phyloP scores from a whole-genome alignment of 306 rosid species.

The Dalbergia cultrata region DNA sequence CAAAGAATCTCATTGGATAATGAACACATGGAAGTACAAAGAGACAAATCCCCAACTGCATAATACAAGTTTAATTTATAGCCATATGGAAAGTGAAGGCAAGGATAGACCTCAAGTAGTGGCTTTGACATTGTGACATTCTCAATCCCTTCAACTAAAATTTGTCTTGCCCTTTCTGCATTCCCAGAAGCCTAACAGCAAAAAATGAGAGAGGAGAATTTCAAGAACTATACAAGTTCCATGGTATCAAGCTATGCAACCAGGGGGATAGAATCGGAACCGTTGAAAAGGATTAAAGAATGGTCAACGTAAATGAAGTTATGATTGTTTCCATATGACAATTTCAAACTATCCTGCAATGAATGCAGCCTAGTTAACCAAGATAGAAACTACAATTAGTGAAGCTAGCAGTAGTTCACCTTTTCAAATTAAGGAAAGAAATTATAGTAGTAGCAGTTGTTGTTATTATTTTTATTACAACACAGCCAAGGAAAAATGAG shows the following conservation, averaged over 20 bases:
- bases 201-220: slow-evolving; percentile 32
- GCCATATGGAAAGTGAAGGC: slow-evolving; percentile 6
- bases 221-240: slow-evolving; percentile 28
- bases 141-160: slow-evolving; percentile 81
- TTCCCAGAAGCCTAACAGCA: slow-evolving; percentile 75
- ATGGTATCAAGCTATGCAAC: slow-evolving; percentile 1
- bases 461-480: neutral
- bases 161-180: slow-evolving; percentile 82
- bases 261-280: neutral
- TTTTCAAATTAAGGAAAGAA: slow-evolving; percentile 1
- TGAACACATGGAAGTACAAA: neutral
- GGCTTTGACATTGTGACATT: slow-evolving; percentile 77
- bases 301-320: neutral
- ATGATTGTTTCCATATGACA: neutral
- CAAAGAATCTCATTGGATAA: slow-evolving; percentile 30
- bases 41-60: slow-evolving; percentile 22
- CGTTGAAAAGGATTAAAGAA: neutral
- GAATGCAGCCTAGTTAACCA: neutral
- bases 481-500: neutral
- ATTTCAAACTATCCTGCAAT: slow-evolving; percentile 15
- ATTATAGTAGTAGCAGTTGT: neutral
- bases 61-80: neutral
- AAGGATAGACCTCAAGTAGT: slow-evolving; percentile 73
- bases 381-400: slow-evolving; percentile 14
- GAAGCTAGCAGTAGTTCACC: neutral